These are phyloP conservation scores for Penicillium psychrosexuale DNA, from an alignment of 2,329 filamentous ascomycete genomes.

Conservation along the genomic window DNA sequence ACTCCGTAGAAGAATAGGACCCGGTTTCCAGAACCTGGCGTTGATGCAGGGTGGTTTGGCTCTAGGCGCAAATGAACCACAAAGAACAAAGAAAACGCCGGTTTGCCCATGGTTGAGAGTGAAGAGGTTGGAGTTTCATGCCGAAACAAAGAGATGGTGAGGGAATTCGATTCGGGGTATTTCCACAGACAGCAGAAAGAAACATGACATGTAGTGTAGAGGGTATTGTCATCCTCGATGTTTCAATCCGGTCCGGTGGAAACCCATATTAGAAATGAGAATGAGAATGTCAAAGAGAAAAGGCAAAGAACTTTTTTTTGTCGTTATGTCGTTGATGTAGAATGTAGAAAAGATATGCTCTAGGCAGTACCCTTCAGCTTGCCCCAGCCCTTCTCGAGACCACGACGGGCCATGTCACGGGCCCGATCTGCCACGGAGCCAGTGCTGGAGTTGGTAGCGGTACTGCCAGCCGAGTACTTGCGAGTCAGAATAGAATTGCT, in stretches of 20 bases:
- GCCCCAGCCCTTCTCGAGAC: slow-evolving; percentile 41
- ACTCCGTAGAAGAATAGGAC: neutral
- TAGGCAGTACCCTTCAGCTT: slow-evolving; percentile 40
- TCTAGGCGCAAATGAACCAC: slow-evolving; percentile 1
- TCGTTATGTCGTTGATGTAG: slow-evolving; percentile 14
- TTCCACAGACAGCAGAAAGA: slow-evolving; percentile 1
- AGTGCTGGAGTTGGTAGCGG: slow-evolving; percentile 36
- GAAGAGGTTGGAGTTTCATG: slow-evolving; percentile 1
- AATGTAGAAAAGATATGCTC: neutral
- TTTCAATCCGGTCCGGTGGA: neutral
- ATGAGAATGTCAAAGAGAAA: neutral
- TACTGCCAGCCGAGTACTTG: slow-evolving; percentile 38
- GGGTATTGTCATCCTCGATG: neutral
- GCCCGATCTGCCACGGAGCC: slow-evolving; percentile 35
- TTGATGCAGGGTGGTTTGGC: slow-evolving; percentile 2
- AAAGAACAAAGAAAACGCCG: slow-evolving; percentile 10
- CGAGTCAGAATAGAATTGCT: slow-evolving; percentile 30
- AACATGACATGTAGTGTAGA: neutral
- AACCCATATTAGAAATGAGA: slow-evolving; percentile 1
- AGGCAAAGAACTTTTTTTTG: slow-evolving; percentile 22
- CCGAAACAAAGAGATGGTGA: neutral
- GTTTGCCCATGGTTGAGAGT: slow-evolving; percentile 10
- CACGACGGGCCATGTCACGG: slow-evolving; percentile 35
- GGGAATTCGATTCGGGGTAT: neutral
- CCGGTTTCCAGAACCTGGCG: slow-evolving; percentile 7